A percentile compares a stretch with the other conserved stretches of the same genome.
Evolutionary conservation across 768 basidiomycete species (phyloP).

Genomic region (Amanita rimosa): DNA sequence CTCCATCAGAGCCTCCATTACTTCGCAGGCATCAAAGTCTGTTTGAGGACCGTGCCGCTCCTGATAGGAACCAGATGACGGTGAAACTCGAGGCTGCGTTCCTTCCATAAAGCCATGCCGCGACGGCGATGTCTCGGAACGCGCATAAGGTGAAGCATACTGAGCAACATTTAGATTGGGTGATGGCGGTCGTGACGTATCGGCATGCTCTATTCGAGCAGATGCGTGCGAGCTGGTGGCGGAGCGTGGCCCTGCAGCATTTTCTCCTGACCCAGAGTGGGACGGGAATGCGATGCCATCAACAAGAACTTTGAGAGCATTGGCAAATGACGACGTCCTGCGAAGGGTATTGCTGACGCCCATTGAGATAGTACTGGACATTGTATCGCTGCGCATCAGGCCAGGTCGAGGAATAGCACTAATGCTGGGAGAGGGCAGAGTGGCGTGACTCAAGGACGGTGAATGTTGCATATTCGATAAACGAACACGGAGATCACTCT

Average conservation of each 20-base stretch:
- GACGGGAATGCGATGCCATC: constrained; percentile 65
- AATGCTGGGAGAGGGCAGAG: constrained; percentile 30
- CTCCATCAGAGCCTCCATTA: constrained; percentile 83
- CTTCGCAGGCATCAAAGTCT: constrained; percentile 62
- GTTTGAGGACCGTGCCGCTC: constrained; percentile 23
- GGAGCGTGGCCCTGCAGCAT: constrained; percentile 24
- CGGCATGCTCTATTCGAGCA: constrained; percentile 15
- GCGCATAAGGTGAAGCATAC: constrained; percentile 69
- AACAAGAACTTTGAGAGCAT: constrained; percentile 57
- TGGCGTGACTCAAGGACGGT: constrained; percentile 25
- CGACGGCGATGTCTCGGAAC: constrained; percentile 20
- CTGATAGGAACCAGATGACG: constrained; percentile 21
- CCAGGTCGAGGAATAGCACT: constrained; percentile 26
- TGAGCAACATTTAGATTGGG: constrained; percentile 70
- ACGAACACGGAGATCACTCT: constrained; percentile 31
- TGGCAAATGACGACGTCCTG: constrained; percentile 75
- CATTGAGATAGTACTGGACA: constrained; percentile 46
- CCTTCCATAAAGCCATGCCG: constrained; percentile 11
- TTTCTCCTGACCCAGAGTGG: constrained; percentile 30
- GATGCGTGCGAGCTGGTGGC: constrained; percentile 12
- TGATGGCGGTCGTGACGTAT: constrained; percentile 61
- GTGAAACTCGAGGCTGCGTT: constrained; percentile 11
- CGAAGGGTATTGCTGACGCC: constrained; percentile 60
- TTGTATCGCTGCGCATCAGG: constrained; percentile 48
- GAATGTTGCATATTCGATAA: constrained; percentile 39